Evolutionary conservation across 1,284 basidiomycete genomes (phyloP).

Genomic region (Schizophyllum amplum): DNA sequence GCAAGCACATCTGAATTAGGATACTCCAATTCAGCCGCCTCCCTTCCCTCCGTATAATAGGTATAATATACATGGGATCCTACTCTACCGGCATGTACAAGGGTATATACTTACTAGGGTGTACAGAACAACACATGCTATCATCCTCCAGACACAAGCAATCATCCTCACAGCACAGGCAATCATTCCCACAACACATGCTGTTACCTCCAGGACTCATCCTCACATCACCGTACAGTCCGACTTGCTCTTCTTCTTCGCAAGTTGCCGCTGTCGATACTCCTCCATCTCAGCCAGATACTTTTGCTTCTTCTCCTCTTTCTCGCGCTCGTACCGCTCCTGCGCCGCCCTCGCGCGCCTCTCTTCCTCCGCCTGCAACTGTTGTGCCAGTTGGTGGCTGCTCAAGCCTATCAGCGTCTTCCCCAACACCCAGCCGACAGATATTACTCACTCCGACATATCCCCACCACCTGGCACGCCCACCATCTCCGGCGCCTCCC

Average conservation of each 20-base stretch:
- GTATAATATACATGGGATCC: not conserved
- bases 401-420: too few species aligned
- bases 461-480: slow-evolving; percentile 41
- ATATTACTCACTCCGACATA: too few species aligned
- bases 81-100: not conserved
- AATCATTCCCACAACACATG: too few species aligned
- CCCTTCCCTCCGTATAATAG: not conserved
- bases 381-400: slow-evolving; percentile 57
- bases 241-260: slow-evolving; percentile 41
- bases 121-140: too few species aligned
- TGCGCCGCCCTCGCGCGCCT: slow-evolving; percentile 31
- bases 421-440: too few species aligned
- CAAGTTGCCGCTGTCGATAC: slow-evolving; percentile 26
- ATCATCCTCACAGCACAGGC: too few species aligned
- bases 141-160: too few species aligned
- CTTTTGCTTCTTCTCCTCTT: slow-evolving; percentile 21
- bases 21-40: not conserved
- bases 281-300: slow-evolving; percentile 19
- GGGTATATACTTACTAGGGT: too few species aligned
- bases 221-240: slow-evolving; percentile 58
- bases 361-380: slow-evolving; percentile 72
- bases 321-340: slow-evolving; percentile 24
- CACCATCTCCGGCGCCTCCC: slow-evolving; percentile 48
- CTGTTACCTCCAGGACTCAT: too few species aligned
- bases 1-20: not conserved